Conservation (phyloP, 2,329 filamentous ascomycete genomes). For the Aspergillus alliaceus region DNA sequence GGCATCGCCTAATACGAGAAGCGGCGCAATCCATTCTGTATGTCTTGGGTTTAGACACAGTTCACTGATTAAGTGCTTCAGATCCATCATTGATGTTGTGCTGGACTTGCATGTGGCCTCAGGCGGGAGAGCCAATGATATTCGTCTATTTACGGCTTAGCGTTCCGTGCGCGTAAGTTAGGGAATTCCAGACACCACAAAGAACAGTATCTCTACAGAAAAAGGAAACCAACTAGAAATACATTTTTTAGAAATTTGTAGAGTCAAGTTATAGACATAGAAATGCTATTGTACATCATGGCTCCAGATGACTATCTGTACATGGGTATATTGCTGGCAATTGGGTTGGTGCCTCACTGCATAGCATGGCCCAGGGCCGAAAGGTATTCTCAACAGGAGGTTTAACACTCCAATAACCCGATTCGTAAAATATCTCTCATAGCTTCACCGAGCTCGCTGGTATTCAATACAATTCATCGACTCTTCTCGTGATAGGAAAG, state of each 20-base stretch:
- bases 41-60: slow-evolving; percentile 57
- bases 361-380: background rate
- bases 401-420: background rate
- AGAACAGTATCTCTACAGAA: too few relatives aligned
- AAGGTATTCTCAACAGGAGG: slow-evolving; percentile 1
- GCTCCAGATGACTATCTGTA: slow-evolving; percentile 17
- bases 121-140: slow-evolving; percentile 15
- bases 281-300: slow-evolving; percentile 1
- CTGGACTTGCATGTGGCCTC: slow-evolving; percentile 16
- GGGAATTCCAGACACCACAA: too few relatives aligned
- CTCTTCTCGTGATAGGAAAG: background rate
- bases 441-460: background rate
- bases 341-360: background rate
- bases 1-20: slow-evolving; percentile 69
- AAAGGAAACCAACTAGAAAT: background rate
- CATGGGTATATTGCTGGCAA: slow-evolving; percentile 23
- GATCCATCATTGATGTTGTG: slow-evolving; percentile 29
- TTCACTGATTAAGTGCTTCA: slow-evolving; percentile 32
- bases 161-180: background rate
- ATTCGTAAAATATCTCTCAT: background rate
- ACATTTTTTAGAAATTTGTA: background rate
- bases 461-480: background rate
- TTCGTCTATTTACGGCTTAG: slow-evolving; percentile 22
- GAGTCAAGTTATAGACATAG: background rate
- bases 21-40: slow-evolving; percentile 63